A percentile compares a stretch with the other conserved stretches of the same genome.
These are phyloP conservation scores for Pyrus hybrid DNA, from an alignment of 331 rosid genomes.

Conservation along the genomic window DNA sequence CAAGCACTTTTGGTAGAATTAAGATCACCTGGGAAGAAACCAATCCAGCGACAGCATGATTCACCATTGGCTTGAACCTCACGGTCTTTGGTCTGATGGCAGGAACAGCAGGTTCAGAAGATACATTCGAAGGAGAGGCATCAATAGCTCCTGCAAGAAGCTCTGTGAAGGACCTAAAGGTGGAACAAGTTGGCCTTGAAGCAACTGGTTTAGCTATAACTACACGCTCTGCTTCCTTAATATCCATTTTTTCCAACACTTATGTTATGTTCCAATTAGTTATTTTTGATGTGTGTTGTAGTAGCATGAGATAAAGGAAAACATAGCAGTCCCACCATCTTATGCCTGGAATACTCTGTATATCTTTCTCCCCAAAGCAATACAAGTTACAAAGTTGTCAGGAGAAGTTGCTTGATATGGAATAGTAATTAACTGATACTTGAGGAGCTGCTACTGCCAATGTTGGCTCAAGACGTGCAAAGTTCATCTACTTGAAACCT, in stretches of 20 bases:
- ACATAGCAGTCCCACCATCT: not conserved
- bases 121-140: conserved; percentile 37
- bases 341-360: not conserved
- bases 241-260: conserved; percentile 52
- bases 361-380: not conserved
- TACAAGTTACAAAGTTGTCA: no score
- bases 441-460: not conserved
- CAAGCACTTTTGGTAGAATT: not conserved
- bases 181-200: conserved; percentile 76
- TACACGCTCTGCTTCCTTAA: conserved; percentile 63
- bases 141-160: conserved; percentile 73
- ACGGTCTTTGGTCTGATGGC: conserved; percentile 94
- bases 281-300: not conserved
- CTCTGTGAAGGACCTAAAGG: conserved; percentile 80
- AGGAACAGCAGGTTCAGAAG: conserved; percentile 58
- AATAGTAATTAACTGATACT: not conserved
- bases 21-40: conserved; percentile 57
- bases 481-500: conserved; percentile 1
- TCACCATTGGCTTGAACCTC: conserved; percentile 60
- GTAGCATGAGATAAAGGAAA: conserved; percentile 10
- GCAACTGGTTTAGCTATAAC: conserved; percentile 87
- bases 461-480: not conserved
- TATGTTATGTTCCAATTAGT: not conserved
- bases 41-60: conserved; percentile 28
- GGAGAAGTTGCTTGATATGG: no score